Evolutionary conservation across 2,329 filamentous ascomycete genomes (phyloP).

Genomic region (Colletotrichum theobromicola): DNA sequence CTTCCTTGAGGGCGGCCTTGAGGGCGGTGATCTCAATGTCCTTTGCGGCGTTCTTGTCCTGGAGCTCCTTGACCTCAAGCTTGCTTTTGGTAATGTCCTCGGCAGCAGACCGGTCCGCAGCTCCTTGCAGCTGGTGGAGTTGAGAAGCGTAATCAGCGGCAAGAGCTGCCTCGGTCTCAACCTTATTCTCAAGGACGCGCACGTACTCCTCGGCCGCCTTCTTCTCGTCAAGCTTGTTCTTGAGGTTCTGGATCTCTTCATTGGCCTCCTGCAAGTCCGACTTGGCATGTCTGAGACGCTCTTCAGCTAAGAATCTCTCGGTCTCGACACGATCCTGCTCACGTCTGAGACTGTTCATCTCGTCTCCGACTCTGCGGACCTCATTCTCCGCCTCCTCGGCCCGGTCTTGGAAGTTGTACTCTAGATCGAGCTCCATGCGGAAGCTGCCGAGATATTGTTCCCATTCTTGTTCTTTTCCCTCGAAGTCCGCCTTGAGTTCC

Average conservation of each 20-base stretch:
- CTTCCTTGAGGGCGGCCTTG: slow-evolving; percentile 30
- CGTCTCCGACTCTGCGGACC: background rate
- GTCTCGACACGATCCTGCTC: background rate
- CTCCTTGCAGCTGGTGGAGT: background rate
- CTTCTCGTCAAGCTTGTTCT: background rate
- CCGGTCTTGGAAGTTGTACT: no score
- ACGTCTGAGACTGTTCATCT: background rate
- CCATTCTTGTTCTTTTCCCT: background rate
- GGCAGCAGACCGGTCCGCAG: background rate
- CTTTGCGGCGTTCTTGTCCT: background rate
- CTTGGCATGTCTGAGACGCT: background rate
- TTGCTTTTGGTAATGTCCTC: background rate
- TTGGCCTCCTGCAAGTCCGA: background rate
- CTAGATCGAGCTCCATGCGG: no score
- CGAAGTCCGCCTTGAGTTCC: background rate
- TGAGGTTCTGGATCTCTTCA: background rate
- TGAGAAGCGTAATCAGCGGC: background rate
- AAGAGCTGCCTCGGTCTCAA: slow-evolving; percentile 31
- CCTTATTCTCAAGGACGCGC: background rate
- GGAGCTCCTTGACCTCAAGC: slow-evolving; percentile 31
- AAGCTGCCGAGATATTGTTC: background rate
- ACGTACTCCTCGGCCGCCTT: background rate
- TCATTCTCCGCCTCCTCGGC: background rate
- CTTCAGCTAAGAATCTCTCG: background rate
- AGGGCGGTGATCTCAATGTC: background rate